Evolutionary conservation across 495 filamentous ascomycete species (phyloP), one percentile per base, ranked within the genome.

Genomic region (Tuber umbilicatum): DNA sequence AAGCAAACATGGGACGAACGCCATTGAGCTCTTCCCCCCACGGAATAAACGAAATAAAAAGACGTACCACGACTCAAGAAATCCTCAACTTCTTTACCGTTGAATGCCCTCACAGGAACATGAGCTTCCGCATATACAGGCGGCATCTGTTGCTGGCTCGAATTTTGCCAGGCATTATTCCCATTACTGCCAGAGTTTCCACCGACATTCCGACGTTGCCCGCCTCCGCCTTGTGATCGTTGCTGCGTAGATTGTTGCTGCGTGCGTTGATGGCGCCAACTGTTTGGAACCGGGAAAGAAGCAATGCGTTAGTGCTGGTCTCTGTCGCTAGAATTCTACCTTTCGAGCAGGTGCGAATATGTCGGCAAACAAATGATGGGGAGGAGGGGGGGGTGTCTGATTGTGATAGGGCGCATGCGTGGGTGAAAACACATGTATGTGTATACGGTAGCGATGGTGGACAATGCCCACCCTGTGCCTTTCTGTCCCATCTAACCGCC

Each of bases 101-200:
- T 81, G 17, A 81, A 82, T 45, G 73, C 80, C 47, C 80, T 82
- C 68, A 82, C 80, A 27, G 80, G 80, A 38, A 81, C 74, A 70
- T 81, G 80, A 40, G 73, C 50, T 35, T 81, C 80, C 67, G 79
- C 70, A 74, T 79, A 78, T 14, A 68, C 74, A 42, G 78, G 73
- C 19, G 73, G 68, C 41, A 43, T 68, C 47, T 81, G 71, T n/a
- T 77, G 80, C 60, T 81, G 80, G 31, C 73, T 78, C 23, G 69
- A 64, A 38, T 74, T 76, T 38, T 79, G 71, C 75, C 76, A 79
- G 72, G 72, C 75, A 70, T 77, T 79, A 27, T 71, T 80, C 40
- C 80, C 80, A 55, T 78, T 80, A 45, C 76, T 78, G 45, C 81
- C 81, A 64, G 76, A 35, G 55, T 79, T 79, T 38, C 76, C 76